Evolutionary conservation across 2,329 filamentous ascomycete species (phyloP), one percentile per base, ranked within the genome.

Genomic region (Colletotrichum theobromicola): DNA sequence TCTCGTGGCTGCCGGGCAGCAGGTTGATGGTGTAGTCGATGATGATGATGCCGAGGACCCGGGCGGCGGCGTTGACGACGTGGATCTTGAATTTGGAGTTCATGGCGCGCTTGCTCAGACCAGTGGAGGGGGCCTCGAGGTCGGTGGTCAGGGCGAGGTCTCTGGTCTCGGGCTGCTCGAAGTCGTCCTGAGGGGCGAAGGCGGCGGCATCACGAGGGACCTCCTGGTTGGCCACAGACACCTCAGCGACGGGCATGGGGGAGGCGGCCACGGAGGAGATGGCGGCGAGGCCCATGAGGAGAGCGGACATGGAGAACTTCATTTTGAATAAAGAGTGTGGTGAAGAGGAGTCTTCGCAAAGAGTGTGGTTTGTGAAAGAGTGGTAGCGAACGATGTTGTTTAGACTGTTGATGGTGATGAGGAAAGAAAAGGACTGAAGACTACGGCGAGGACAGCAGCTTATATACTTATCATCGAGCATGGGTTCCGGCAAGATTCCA

Each of bases 401-500:
- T 28, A 6, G 4, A 57, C 7, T 28, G 24, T 28, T 18, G 53
- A 57, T 57, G 24, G 53, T 1, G 53, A 57, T 1, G 24, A 57
- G 53, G 15, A 10, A 0, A 57, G 15, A 18, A 57, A 0, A 18
- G 15, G 15, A 10, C 46, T 28, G 1, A 18, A 28, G 53, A 28
- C 0, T 6, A 18, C 24, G 7, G 0, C 53, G 15, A 7, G 16
- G 24, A 57, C 15, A 3, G 53, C 24, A n/a, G 15, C 24, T 57
- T 28, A 10, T 18, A 57, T 0, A 57, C 53, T 57, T 28, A 9
- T 28, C 0, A 18, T 5, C 1, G 7, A n/a, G 0, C 21, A 16
- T 57, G 0, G 24, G 13, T 18, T 9, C 0, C n/a, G 53, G 2
- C 15, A 57, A 6, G 0, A 6, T 57, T 13, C 4, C 0, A 0